Evolutionary conservation across 352 stramenopile genomes (phyloP).

Genomic region (Phytophthora vignae): DNA sequence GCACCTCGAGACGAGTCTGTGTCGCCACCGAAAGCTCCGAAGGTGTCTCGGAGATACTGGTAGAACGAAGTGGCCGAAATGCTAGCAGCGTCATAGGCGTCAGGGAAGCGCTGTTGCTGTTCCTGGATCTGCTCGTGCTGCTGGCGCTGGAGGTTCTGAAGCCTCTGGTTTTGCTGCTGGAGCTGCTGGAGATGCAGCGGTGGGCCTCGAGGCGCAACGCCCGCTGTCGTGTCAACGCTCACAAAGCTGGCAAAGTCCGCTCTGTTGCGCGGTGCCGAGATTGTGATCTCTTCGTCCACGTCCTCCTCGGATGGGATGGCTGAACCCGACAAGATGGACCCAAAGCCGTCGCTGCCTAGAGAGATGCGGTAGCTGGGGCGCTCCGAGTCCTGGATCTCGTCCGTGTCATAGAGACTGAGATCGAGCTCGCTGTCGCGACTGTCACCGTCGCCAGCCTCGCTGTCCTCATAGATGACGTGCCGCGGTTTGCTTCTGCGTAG

Average conservation of each 20-base stretch:
- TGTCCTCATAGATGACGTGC: constrained; percentile 37
- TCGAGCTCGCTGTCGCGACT: constrained; percentile 65
- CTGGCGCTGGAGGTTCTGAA: constrained; percentile 34
- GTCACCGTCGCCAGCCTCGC: constrained; percentile 44
- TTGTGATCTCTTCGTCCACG: constrained; percentile 22
- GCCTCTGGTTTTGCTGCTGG: constrained; percentile 29
- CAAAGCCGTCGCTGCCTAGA: constrained; percentile 39
- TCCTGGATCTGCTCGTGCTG: constrained; percentile 35
- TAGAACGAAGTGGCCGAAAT: constrained; percentile 33
- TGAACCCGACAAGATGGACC: constrained; percentile 32
- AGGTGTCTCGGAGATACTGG: constrained; percentile 29
- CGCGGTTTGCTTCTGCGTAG: constrained; percentile 26
- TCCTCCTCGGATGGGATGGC: constrained; percentile 18
- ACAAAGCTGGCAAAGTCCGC: constrained; percentile 40
- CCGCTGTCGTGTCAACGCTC: constrained; percentile 31
- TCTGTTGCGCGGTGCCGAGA: constrained; percentile 22
- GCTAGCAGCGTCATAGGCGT: constrained; percentile 30
- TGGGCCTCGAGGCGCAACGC: constrained; percentile 4
- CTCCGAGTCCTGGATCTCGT: constrained; percentile 41
- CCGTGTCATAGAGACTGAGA: constrained; percentile 66
- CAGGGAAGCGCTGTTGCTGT: constrained; percentile 30
- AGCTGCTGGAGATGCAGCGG: constrained; percentile 31
- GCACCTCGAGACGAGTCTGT: neutral
- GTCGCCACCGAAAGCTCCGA: constrained; percentile 8
- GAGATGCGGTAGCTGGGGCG: constrained; percentile 37